Conservation (phyloP, 148 eudicot genomes). For the Chenopodium suecicum region DNA sequence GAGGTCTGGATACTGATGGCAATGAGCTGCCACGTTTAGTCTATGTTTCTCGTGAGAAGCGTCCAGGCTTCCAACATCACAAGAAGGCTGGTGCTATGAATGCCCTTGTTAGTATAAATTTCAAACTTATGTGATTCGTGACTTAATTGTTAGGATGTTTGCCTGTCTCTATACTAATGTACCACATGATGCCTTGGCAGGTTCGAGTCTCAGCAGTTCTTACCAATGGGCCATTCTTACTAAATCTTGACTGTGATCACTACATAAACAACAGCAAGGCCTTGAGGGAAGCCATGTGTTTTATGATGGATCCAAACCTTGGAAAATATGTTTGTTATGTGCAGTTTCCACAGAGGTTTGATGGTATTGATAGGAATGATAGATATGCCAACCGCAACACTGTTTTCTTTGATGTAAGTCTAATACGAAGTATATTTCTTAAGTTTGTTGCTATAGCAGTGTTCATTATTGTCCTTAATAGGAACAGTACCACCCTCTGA, state of each 20-base stretch:
- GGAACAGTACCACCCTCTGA: too few species aligned
- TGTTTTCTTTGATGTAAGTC: conserved; percentile 46
- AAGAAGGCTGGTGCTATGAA: conserved; percentile 54
- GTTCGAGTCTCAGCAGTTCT: conserved; percentile 45
- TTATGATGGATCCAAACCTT: conserved; percentile 55
- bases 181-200: conserved; percentile 12
- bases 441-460: not conserved
- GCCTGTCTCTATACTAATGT: not conserved
- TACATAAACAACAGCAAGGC: conserved; percentile 51
- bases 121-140: not conserved
- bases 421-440: not conserved
- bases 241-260: conserved; percentile 52
- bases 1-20: conserved; percentile 51
- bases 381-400: conserved; percentile 53
- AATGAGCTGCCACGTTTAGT: conserved; percentile 51
- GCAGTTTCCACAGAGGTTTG: conserved; percentile 50
- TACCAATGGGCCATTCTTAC: conserved; percentile 41
- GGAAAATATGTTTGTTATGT: conserved; percentile 52
- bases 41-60: conserved; percentile 50
- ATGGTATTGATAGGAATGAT: conserved; percentile 47
- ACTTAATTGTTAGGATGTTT: not conserved
- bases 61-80: conserved; percentile 50
- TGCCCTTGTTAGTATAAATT: conserved; percentile 36
- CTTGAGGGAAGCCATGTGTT: conserved; percentile 48
- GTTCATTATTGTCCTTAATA: not conserved